These are phyloP conservation scores for Cladorrhinum samala DNA, from an alignment of 495 filamentous ascomycete genomes.

Conservation along the genomic window DNA sequence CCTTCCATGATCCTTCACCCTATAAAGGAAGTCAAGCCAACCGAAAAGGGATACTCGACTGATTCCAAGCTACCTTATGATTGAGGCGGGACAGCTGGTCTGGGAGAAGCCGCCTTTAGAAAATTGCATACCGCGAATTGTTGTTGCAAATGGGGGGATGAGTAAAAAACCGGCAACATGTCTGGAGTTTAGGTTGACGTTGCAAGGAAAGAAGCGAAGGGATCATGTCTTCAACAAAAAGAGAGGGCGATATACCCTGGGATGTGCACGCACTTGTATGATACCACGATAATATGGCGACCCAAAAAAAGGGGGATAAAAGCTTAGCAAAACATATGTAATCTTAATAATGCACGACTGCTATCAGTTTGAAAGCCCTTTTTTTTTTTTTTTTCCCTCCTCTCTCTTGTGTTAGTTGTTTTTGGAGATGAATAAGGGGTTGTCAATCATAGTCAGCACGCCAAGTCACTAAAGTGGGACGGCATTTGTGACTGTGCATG, in stretches of 20 bases:
- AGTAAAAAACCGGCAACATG: background rate
- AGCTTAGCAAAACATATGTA: background rate
- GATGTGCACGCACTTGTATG: background rate
- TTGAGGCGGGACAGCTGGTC: slow-evolving; percentile 3
- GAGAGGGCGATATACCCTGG: background rate
- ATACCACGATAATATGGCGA: background rate
- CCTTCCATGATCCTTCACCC: slow-evolving; percentile 53
- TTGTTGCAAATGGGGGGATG: background rate
- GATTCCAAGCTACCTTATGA: slow-evolving; percentile 24
- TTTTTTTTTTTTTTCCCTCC: background rate
- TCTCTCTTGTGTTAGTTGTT: background rate
- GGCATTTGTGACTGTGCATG: background rate
- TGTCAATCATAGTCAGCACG: background rate
- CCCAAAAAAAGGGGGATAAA: background rate
- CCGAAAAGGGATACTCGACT: slow-evolving; percentile 31
- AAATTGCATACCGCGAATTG: background rate
- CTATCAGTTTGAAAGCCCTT: background rate
- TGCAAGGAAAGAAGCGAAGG: background rate
- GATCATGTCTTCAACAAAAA: background rate
- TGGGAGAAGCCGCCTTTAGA: background rate
- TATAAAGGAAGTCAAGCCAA: slow-evolving; percentile 44
- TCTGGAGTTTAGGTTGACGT: background rate
- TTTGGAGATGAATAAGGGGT: background rate
- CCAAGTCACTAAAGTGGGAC: background rate
- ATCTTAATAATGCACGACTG: background rate